phyloP scores from a whole-genome alignment of 108 stramenopile species.

The Nannochloropsis salina region DNA sequence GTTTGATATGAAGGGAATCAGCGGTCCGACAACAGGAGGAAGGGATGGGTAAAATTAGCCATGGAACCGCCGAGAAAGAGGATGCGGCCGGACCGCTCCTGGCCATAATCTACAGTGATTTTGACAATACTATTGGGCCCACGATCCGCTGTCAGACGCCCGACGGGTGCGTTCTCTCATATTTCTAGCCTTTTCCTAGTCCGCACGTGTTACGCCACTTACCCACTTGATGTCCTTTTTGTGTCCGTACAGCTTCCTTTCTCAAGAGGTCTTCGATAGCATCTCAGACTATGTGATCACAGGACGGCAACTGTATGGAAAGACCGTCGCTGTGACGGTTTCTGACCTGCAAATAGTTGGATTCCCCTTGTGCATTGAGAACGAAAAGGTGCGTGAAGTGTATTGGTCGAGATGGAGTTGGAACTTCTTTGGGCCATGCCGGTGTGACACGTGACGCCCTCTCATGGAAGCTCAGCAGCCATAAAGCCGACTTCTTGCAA shows the following conservation, averaged over 20 bases:
- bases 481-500: background rate
- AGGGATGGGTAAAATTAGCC: too few relatives aligned
- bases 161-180: constrained; percentile 17
- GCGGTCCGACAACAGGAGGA: too few relatives aligned
- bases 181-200: background rate
- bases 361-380: constrained; percentile 23
- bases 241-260: background rate
- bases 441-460: too few relatives aligned
- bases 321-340: background rate
- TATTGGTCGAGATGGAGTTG: too few relatives aligned
- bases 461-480: background rate
- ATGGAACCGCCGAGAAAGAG: too few relatives aligned
- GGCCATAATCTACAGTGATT: constrained; percentile 40
- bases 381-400: constrained; percentile 23
- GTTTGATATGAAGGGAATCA: too few relatives aligned
- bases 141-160: constrained; percentile 38
- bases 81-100: background rate
- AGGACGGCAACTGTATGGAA: constrained; percentile 21
- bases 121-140: constrained; percentile 29
- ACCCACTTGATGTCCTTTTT: background rate
- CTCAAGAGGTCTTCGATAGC: constrained; percentile 18
- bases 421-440: too few relatives aligned
- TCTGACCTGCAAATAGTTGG: constrained; percentile 16
- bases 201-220: background rate
- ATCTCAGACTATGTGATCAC: constrained; percentile 24